phyloP scores from a whole-genome alignment of 164 flowering plant genomes.

The Macadamia integrifolia region DNA sequence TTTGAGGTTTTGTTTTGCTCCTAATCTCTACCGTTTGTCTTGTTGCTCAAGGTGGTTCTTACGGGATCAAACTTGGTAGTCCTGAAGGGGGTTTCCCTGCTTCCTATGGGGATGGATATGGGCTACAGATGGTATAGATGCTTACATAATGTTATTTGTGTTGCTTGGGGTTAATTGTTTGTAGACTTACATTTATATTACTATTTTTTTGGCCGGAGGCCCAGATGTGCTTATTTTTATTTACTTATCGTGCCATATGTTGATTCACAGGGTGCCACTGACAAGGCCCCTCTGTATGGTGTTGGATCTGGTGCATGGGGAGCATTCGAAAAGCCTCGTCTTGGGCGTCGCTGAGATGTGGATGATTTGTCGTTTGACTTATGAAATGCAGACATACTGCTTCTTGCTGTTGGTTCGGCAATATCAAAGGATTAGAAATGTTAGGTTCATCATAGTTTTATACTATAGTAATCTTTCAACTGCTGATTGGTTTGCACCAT shows the following conservation, averaged over 20 bases:
- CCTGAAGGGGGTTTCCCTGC: constrained; percentile 44
- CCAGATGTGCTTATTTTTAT: too few species aligned
- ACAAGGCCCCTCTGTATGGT: constrained; percentile 62
- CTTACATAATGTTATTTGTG: too few species aligned
- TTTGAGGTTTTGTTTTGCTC: background rate
- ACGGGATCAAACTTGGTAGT: constrained; percentile 53
- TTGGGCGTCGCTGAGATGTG: constrained; percentile 49
- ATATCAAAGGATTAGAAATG: constrained; percentile 22
- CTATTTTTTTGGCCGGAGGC: background rate
- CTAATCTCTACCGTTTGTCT: constrained; percentile 4
- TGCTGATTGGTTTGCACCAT: constrained; percentile 20
- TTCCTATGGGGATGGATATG: constrained; percentile 70
- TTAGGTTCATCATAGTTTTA: constrained; percentile 27
- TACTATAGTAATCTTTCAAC: constrained; percentile 23
- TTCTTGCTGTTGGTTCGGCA: constrained; percentile 13
- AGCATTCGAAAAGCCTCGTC: constrained; percentile 60
- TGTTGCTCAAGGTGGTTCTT: constrained; percentile 50
- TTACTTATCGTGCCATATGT: background rate
- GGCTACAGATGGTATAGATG: constrained; percentile 48
- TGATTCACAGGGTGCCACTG: constrained; percentile 52
- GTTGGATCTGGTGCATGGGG: constrained; percentile 62
- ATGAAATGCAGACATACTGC: constrained; percentile 4
- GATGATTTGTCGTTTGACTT: constrained; percentile 9
- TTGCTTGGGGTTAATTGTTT: background rate
- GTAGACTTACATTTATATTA: background rate